Conservation (phyloP, 441 rosid species). For the Erodium trifolium region DNA sequence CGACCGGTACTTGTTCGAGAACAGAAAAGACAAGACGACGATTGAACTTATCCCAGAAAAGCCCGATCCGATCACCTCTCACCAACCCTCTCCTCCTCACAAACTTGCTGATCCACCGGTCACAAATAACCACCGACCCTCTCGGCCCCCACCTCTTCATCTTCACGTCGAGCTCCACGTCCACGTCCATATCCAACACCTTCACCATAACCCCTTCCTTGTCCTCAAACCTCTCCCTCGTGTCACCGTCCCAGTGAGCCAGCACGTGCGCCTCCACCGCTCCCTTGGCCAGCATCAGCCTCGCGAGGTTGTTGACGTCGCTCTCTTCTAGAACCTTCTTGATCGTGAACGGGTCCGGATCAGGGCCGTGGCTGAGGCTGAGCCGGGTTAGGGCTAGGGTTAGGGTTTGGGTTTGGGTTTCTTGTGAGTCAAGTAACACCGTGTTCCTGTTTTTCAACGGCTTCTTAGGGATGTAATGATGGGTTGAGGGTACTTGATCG, state of each 20-base stretch:
- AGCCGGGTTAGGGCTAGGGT: too few relatives aligned
- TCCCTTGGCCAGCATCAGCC: too few relatives aligned
- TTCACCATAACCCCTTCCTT: background rate
- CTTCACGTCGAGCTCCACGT: background rate
- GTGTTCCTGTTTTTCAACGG: too few relatives aligned
- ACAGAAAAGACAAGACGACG: background rate
- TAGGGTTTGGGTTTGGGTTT: too few relatives aligned
- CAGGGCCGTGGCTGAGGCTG: too few relatives aligned
- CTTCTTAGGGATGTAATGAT: too few relatives aligned
- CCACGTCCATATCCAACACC: background rate
- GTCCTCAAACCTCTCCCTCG: background rate
- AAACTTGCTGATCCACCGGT: background rate
- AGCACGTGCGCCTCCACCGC: too few relatives aligned
- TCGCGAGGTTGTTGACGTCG: background rate
- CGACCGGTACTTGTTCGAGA: background rate
- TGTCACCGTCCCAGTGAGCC: background rate
- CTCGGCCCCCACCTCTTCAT: background rate
- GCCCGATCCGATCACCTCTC: background rate
- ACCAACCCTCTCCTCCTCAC: background rate
- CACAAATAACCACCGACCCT: background rate
- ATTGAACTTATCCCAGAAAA: background rate
- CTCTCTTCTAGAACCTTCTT: background rate
- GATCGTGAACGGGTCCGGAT: background rate
- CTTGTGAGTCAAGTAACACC: too few relatives aligned
- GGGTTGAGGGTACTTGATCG: too few relatives aligned